Percentiles rank a stretch among this genome's conserved stretches.
Conservation (phyloP, 2,329 filamentous ascomycete species). For the Aulographum hederae region DNA sequence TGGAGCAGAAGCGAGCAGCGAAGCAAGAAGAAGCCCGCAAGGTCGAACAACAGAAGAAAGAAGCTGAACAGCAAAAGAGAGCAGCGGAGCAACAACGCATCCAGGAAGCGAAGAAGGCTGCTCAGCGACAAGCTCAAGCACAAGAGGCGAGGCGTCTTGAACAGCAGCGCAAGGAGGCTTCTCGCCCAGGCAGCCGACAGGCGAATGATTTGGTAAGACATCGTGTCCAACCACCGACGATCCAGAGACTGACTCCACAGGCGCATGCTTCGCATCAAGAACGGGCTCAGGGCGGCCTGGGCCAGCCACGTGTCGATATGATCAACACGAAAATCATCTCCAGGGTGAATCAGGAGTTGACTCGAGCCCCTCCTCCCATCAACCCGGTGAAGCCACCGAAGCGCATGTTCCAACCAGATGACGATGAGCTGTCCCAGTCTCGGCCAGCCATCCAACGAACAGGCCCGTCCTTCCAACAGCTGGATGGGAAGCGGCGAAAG, state of each 20-base stretch:
- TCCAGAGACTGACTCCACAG: too few species aligned
- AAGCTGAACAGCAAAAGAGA: too few species aligned
- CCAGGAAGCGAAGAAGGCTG: slow-evolving; percentile 17
- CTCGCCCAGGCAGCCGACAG: slow-evolving; percentile 10
- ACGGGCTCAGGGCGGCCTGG: slow-evolving; percentile 9
- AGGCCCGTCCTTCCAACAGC: slow-evolving; percentile 33
- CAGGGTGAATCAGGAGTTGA: slow-evolving; percentile 44
- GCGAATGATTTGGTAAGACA: slow-evolving; percentile 12
- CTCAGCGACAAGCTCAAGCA: slow-evolving; percentile 17
- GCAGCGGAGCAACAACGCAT: slow-evolving; percentile 17
- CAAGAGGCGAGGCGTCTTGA: slow-evolving; percentile 24
- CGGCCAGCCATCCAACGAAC: slow-evolving; percentile 39
- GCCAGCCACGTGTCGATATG: slow-evolving; percentile 28
- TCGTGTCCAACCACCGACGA: too few species aligned
- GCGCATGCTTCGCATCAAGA: slow-evolving; percentile 10
- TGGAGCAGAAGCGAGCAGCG: slow-evolving; percentile 57
- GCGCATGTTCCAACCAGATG: slow-evolving; percentile 49
- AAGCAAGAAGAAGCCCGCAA: slow-evolving; percentile 38
- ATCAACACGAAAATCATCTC: slow-evolving; percentile 35
- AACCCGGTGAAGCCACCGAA: slow-evolving; percentile 59
- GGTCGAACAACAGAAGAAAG: slow-evolving; percentile 15
- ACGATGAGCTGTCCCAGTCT: slow-evolving; percentile 35
- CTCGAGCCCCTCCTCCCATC: slow-evolving; percentile 38
- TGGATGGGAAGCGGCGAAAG: slow-evolving; percentile 62
- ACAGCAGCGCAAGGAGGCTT: slow-evolving; percentile 37